phyloP scores from a whole-genome alignment of 768 basidiomycete genomes.

The Boletus insuetus region DNA sequence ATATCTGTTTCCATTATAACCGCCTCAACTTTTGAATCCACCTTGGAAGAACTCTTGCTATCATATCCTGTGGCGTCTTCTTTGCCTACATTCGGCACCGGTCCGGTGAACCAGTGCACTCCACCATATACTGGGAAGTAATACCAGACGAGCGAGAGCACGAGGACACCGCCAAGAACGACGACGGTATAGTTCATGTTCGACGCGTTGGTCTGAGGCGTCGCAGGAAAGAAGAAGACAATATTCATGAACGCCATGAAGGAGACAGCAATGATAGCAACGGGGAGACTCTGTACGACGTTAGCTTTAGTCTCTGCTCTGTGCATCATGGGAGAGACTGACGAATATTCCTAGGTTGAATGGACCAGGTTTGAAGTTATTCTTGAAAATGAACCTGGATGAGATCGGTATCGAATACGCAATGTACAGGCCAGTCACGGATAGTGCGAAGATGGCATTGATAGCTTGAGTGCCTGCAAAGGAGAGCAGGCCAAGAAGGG shows the following conservation, averaged over 20 bases:
- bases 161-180: conserved; percentile 58
- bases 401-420: conserved; percentile 50
- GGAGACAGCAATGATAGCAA: conserved; percentile 51
- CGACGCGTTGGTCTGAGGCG: conserved; percentile 40
- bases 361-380: conserved; percentile 46
- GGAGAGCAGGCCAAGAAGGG: conserved; percentile 49
- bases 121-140: conserved; percentile 75
- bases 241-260: conserved; percentile 68
- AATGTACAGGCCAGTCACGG: conserved; percentile 45
- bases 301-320: background rate
- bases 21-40: background rate
- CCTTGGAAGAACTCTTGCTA: background rate
- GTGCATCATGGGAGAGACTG: conserved; percentile 11
- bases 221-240: conserved; percentile 63
- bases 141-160: conserved; percentile 59
- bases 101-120: conserved; percentile 68
- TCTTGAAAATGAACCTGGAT: conserved; percentile 46
- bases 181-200: conserved; percentile 75
- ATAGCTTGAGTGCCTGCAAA: conserved; percentile 60
- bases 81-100: conserved; percentile 44
- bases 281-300: conserved; percentile 46
- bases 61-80: background rate
- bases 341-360: conserved; percentile 46
- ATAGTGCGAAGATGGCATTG: conserved; percentile 54
- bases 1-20: background rate